Conservation (phyloP, 768 basidiomycete species). For the Lentinula lateritia region DNA sequence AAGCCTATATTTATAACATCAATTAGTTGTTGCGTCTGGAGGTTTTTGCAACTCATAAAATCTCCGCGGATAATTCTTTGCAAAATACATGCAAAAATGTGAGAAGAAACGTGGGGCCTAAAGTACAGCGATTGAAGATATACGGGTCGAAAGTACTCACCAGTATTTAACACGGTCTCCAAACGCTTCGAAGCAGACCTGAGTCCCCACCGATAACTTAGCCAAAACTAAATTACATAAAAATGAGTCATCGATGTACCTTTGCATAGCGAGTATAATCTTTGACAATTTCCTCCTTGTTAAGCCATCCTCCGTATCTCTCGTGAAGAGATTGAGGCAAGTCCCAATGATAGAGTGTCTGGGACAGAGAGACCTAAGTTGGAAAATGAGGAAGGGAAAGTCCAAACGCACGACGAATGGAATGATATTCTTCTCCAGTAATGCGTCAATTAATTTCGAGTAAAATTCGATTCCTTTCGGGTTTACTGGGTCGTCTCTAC, state of each 20-base stretch:
- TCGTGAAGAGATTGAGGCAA: slow-evolving; percentile 71
- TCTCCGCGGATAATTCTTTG: not conserved
- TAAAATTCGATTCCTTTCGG: slow-evolving; percentile 65
- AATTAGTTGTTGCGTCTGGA: not conserved
- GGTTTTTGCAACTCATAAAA: not conserved
- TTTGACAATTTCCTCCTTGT: slow-evolving; percentile 61
- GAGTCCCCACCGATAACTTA: not conserved
- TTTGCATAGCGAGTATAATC: slow-evolving; percentile 61
- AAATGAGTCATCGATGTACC: slow-evolving; percentile 24
- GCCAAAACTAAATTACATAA: slow-evolving; percentile 11
- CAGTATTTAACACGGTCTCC: slow-evolving; percentile 76
- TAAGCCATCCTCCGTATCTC: slow-evolving; percentile 71
- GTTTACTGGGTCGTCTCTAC: slow-evolving; percentile 69
- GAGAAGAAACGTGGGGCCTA: not conserved
- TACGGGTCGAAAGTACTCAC: slow-evolving; percentile 22
- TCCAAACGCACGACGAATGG: slow-evolving; percentile 53
- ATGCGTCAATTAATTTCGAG: slow-evolving; percentile 62
- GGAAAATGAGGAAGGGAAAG: not conserved
- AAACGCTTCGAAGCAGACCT: slow-evolving; percentile 71
- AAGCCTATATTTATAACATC: slow-evolving; percentile 34
- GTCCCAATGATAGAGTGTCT: slow-evolving; percentile 80
- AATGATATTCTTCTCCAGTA: slow-evolving; percentile 56
- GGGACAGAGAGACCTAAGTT: not conserved
- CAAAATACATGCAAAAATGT: not conserved
- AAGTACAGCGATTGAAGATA: not conserved